Base-by-base conservation (phyloP, 2,329 filamentous ascomycete genomes). In the Lachnellula willkommii region DNA sequence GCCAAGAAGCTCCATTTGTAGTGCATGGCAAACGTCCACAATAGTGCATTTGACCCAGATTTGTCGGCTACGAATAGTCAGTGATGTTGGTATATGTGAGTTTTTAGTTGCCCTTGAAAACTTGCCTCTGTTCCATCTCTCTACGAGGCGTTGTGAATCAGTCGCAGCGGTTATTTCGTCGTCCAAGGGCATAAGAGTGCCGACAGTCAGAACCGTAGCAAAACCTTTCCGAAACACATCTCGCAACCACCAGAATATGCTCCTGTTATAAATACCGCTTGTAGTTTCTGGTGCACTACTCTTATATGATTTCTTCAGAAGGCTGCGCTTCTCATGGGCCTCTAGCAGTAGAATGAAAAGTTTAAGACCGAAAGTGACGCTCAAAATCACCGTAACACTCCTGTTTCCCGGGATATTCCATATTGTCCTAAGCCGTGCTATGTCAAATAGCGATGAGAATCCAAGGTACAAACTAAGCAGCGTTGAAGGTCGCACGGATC, bases 1-100 rank as follows among this genome's bases (percentile, higher is more conserved):
- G 45, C 54, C n/a, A 42, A 22, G n/a, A 56, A 24, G 3, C 28
- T 39, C 54, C 50, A 56, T 43, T 53, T 56, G 43, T 40, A 56
- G 35, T 53, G 39, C 24, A 20, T 17, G n/a, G 42, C 22, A 43
- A 35, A 52, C 15, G 35, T 22, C 11, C 15, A 37, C 12, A 50
- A 11, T 15, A 50, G 32, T 11, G 47, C 28, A 40, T 50, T n/a
- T 37, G 28, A 17, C 17, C 17, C 17, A n/a, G 40, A 43, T n/a
- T 43, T 43, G 12, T 43, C 12, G 40, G 12, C 40, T 43, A 20
- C 36, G 11, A 43, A 43, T 8, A 43, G 12, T 17, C 15, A 43
- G 36, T 39, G 11, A 26, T 32, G 9, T 14, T 36, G 8, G 47
- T 11, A 9, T 15, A 11, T 32, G 26, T 49, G 28, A 32, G 15